Evolutionary conservation across 2,329 filamentous ascomycete species (phyloP), one percentile per base, ranked within the genome.

Genomic region (Monilinia fructicola): DNA sequence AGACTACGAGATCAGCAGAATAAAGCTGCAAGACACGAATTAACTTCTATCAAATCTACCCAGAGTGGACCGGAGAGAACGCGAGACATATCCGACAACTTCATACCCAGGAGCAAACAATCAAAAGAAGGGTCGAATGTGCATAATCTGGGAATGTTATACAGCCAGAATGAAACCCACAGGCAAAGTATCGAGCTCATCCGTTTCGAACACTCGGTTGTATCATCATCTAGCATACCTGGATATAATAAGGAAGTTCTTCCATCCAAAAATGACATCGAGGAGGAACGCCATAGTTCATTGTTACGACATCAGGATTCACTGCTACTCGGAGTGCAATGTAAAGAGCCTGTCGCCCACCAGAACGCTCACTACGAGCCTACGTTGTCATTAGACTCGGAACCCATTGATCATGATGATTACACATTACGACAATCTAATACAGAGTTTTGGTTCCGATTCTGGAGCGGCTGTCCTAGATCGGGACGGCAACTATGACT

Each of bases 381-480:
- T 50, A 50, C 28, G 6, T 38, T 60, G 9, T 50, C 16, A 14
- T 50, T 50, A 5, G 44, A 60, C 14, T n/a, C 28, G 2, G 44
- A 35, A 21, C 1, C 4, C 38, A 0, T 23, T 21, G 12, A 50
- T 6, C 9, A 2, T 2, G 1, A 38, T 6, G 46, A 50, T 48
- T 21, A 11, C 1, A 12, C 38, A 38, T 2, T 6, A 2, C 56
- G 38, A 38, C 12, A 38, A 26, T 35, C n/a, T 48, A 42, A 59
- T n/a, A 9, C 21, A 23, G 10, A 4, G 21, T 4, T 4, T 14
- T 3, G 21, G 65, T 38, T 69, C 63, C 35, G 70, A 69, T 44
- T 73, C 71, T 46, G 69, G 63, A 16, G 9, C 67, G 3, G 40
- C 26, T 48, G 65, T 67, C 23, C 9, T 65, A 16, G 62, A 65